Evolutionary conservation across 352 stramenopile genomes (phyloP), one percentile per base, ranked within the genome.

Genomic region (Pythium insidiosum): DNA sequence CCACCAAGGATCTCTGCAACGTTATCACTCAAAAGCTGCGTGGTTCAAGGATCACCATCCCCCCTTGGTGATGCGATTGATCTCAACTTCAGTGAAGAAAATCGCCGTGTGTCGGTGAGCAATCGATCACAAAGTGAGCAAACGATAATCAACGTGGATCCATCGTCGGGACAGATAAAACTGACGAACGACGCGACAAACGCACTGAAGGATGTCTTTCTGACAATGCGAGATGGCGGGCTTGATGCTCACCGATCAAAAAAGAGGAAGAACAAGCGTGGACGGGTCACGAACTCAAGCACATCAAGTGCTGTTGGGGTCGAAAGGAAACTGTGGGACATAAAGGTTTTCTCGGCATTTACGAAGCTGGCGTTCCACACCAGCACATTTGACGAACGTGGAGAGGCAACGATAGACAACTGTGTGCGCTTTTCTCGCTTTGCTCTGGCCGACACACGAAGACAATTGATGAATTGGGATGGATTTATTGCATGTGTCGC

Each of bases 301-400:
- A 13, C 28, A 33, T 15, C 28, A 33, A 33, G 9, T 33, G 15
- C 9, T 33, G 28, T n/a, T n/a, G n/a, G n/a, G n/a, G n/a, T n/a
- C n/a, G n/a, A n/a, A n/a, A n/a, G n/a, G n/a, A n/a, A n/a, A n/a
- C n/a, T n/a, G 23, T 89, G 76, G 76, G 56, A 84, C 48, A 62
- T 89, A 21, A 66, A 89, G 19, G 79, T 73, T 28, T 89, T 87
- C 37, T 79, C 66, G 15, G 53, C 54, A 0, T 86, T 89, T 26
- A 50, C 52, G 38, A 56, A 34, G n/a, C 31, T 47, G 11, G 40
- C 46, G 0, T 24, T 66, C 15, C 48, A 45, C 3, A 38, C 45
- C 23, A 54, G 38, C 1, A 33, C 20, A 4, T 18, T 51, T 26
- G 38, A 57, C 21, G 48, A 63, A 13, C 54, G 42, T 13, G 47